A percentile compares a stretch with the other conserved stretches of the same genome.
Conservation (phyloP, 164 flowering plant species). For the Cinnamomum chago region DNA sequence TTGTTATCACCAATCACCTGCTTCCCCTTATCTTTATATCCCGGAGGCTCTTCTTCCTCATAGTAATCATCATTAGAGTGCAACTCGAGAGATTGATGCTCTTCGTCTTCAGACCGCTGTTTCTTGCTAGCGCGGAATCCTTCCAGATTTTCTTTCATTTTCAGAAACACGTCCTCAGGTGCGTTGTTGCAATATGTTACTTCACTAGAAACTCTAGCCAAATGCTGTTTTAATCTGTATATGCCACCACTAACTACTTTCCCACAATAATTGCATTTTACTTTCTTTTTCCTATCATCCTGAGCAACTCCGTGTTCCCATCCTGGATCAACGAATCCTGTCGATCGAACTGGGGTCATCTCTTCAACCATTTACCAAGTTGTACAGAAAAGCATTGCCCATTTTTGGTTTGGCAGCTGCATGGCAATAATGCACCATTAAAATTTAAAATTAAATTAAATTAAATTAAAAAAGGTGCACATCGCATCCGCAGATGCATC, state of each 20-base stretch:
- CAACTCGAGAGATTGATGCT: conserved; percentile 33
- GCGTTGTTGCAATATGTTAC: conserved; percentile 58
- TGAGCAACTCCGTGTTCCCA: conserved; percentile 75
- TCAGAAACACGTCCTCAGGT: conserved; percentile 54
- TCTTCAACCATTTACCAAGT: conserved; percentile 28
- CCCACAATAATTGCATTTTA: conserved; percentile 72
- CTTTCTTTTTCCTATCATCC: conserved; percentile 70
- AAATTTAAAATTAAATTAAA: too few relatives aligned
- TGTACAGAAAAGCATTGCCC: conserved; percentile 7
- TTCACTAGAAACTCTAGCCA: conserved; percentile 65
- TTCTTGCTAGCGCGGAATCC: conserved; percentile 52
- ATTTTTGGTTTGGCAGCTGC: conserved; percentile 11
- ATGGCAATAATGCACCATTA: not conserved
- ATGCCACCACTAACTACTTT: conserved; percentile 76
- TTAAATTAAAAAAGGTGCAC: too few relatives aligned
- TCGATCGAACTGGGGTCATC: conserved; percentile 47
- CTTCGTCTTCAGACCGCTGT: conserved; percentile 42
- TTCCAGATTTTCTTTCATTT: conserved; percentile 61
- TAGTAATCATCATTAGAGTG: conserved; percentile 44
- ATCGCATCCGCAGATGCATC: too few relatives aligned
- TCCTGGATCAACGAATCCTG: conserved; percentile 63
- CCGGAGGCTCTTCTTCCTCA: conserved; percentile 35
- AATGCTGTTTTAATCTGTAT: conserved; percentile 67
- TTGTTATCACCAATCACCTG: conserved; percentile 35
- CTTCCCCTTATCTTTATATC: conserved; percentile 45